Evolutionary conservation across 257 asterid species (phyloP).

Genomic region (Petunia axillaris): DNA sequence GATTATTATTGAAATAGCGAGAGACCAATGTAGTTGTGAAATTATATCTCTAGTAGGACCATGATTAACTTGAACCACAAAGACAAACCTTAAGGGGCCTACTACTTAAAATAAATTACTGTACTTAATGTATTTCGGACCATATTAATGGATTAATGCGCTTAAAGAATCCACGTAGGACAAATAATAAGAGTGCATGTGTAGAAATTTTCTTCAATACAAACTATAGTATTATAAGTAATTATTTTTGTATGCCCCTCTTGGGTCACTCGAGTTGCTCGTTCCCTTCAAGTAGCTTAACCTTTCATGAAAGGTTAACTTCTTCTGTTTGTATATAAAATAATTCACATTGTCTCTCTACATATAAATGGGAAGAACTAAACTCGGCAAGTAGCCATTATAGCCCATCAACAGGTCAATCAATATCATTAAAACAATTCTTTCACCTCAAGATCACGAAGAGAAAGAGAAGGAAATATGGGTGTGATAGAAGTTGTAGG

Average conservation of each 20-base stretch:
- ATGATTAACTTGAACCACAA: constrained; percentile 46
- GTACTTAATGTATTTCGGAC: neutral
- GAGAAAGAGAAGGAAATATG: constrained; percentile 18
- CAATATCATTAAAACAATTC: too few relatives aligned
- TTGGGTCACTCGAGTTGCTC: constrained; percentile 84
- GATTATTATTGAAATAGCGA: too few relatives aligned
- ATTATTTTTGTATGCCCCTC: constrained; percentile 10
- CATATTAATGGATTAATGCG: neutral
- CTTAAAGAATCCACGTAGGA: constrained; percentile 7
- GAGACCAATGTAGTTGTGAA: constrained; percentile 22
- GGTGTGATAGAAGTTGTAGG: constrained; percentile 39
- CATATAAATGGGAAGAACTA: constrained; percentile 19
- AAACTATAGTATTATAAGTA: neutral
- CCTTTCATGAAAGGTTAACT: constrained; percentile 65
- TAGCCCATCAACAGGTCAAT: too few relatives aligned
- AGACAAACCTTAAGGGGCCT: constrained; percentile 16
- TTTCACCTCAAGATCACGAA: too few relatives aligned
- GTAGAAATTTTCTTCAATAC: neutral
- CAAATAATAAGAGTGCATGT: neutral
- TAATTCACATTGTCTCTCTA: neutral
- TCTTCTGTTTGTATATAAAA: neutral
- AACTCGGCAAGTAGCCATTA: too few relatives aligned
- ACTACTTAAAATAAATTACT: constrained; percentile 3
- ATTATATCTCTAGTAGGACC: constrained; percentile 42
- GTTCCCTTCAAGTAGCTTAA: constrained; percentile 68